Evolutionary conservation across 768 basidiomycete genomes (phyloP).

Genomic region (Mycena epipterygia): DNA sequence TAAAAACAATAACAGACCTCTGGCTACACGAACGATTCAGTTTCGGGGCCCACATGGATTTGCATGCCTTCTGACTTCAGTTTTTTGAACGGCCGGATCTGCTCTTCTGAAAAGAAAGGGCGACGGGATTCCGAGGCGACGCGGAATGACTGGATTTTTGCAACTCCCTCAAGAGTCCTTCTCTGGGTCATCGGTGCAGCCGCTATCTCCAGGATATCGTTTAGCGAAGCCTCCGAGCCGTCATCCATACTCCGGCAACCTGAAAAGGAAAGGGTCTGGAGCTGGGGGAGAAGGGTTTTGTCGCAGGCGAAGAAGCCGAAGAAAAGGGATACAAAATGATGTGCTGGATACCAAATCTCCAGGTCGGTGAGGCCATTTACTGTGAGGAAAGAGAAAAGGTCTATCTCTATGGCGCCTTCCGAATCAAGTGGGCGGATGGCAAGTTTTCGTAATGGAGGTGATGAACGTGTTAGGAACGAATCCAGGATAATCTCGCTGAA

Average conservation of each 20-base stretch:
- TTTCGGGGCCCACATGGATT: not conserved
- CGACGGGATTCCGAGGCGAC: not conserved
- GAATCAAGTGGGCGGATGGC: too few relatives aligned
- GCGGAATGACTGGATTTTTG: conserved; percentile 4
- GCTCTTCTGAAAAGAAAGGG: not conserved
- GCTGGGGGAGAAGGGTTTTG: not conserved
- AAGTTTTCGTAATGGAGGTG: not conserved
- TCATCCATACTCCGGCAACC: not conserved
- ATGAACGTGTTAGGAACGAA: not conserved
- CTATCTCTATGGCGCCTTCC: not conserved
- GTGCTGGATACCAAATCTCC: not conserved
- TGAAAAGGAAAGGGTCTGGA: conserved; percentile 1
- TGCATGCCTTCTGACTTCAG: not conserved
- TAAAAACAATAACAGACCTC: not conserved
- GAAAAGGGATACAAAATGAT: not conserved
- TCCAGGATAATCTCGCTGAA: not conserved
- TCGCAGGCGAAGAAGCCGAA: not conserved
- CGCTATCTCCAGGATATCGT: not conserved
- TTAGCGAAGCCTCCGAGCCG: not conserved
- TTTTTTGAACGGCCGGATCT: not conserved
- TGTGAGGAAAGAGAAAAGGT: not conserved
- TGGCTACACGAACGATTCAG: not conserved
- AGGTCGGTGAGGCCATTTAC: not conserved
- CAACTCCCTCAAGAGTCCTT: not conserved
- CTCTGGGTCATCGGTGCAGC: not conserved